Conservation (phyloP, 163 green algal species). For the Chloromonas sp. region DNA sequence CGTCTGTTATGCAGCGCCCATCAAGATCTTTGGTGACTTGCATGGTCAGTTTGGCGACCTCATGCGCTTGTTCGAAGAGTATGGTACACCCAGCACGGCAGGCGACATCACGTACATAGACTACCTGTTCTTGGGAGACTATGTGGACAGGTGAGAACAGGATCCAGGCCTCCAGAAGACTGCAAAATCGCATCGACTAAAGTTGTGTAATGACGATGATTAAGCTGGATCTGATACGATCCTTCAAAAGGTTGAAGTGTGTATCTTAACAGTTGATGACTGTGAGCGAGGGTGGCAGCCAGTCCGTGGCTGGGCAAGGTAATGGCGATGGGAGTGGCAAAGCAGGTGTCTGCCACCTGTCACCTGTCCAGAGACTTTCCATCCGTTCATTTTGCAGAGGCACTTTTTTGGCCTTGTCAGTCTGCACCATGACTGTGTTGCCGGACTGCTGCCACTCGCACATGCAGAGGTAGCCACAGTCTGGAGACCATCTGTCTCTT, state of each 20-base stretch:
- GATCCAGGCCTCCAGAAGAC: no score
- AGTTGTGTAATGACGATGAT: no score
- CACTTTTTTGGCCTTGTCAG: not conserved
- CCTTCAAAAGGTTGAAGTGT: no score
- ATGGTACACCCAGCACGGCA: conserved; percentile 87
- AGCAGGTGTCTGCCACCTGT: no score
- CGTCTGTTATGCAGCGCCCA: conserved; percentile 53
- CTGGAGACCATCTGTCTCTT: conserved; percentile 97
- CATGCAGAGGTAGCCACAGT: conserved; percentile 55
- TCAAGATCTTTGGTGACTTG: conserved; percentile 99
- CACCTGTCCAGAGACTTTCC: no score
- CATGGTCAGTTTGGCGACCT: conserved; percentile 98
- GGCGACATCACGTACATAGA: conserved; percentile 99
- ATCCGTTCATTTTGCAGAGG: not conserved
- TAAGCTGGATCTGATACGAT: no score
- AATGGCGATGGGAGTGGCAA: no score
- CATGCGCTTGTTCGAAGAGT: conserved; percentile 99
- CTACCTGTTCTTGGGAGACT: conserved; percentile 95
- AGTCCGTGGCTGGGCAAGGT: no score
- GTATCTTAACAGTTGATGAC: no score
- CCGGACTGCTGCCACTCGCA: no score
- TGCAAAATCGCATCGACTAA: no score
- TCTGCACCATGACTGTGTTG: not conserved
- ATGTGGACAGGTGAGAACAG: conserved; percentile 51
- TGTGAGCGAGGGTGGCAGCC: no score